Conservation (phyloP, 1,139 yeast species). For the Taphrina communis region DNA sequence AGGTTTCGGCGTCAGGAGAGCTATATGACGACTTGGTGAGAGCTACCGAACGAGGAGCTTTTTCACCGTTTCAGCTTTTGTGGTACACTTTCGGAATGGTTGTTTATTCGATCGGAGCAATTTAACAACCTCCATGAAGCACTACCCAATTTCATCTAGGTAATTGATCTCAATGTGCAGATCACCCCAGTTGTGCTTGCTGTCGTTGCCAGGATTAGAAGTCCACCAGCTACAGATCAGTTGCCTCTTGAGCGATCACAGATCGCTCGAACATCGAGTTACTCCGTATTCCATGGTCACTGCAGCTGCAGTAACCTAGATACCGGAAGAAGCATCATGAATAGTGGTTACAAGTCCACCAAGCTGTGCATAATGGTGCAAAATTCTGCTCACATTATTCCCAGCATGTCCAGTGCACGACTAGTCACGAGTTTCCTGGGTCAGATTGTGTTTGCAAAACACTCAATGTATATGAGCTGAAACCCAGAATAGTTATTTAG, state of each 20-base stretch:
- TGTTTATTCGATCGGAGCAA: slow-evolving; percentile 40
- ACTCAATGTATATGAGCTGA: not conserved
- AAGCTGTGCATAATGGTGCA: too few species aligned
- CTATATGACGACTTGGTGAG: not conserved
- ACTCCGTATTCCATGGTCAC: too few species aligned
- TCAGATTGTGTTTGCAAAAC: not conserved
- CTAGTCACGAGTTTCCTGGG: too few species aligned
- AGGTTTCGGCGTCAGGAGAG: not conserved
- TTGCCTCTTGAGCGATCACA: too few species aligned
- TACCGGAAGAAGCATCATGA: too few species aligned
- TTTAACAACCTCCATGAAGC: slow-evolving; percentile 53
- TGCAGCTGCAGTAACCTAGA: too few species aligned
- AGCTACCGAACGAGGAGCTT: not conserved
- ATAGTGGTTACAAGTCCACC: too few species aligned
- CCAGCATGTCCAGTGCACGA: too few species aligned
- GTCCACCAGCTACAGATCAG: slow-evolving; percentile 66
- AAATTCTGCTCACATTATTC: too few species aligned
- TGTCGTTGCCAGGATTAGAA: slow-evolving; percentile 93
- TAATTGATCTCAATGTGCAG: slow-evolving; percentile 92
- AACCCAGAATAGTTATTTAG: not conserved
- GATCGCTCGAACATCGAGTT: too few species aligned
- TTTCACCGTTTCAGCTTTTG: not conserved
- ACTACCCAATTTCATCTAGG: slow-evolving; percentile 85
- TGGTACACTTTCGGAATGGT: not conserved
- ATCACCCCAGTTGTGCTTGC: slow-evolving; percentile 91